Percentiles rank a stretch among this genome's conserved stretches.
These are phyloP conservation scores for Torrubiellomyces zombiae DNA, from an alignment of 2,329 filamentous ascomycete species.

Conservation along the genomic window DNA sequence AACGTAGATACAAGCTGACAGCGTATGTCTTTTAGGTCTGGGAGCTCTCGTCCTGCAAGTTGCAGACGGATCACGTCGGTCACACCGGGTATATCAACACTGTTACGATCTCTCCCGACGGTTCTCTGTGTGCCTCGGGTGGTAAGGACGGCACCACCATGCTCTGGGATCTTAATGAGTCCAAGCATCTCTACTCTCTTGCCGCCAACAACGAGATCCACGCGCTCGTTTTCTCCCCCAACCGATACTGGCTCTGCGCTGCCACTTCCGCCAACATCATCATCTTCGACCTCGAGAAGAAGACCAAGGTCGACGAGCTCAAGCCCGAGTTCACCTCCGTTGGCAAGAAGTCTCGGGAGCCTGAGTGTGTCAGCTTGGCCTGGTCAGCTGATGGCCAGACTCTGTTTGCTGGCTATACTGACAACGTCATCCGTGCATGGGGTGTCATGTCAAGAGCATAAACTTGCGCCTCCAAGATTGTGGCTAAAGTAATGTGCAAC, in stretches of 20 bases:
- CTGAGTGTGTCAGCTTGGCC: slow-evolving; percentile 92
- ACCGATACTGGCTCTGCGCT: slow-evolving; percentile 99
- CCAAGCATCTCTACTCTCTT: slow-evolving; percentile 99
- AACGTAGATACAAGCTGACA: slow-evolving; percentile 3
- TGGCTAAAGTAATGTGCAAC: slow-evolving; percentile 3
- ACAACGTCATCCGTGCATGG: slow-evolving; percentile 98
- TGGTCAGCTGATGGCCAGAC: slow-evolving; percentile 99
- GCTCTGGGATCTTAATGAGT: slow-evolving; percentile 99
- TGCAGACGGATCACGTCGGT: slow-evolving; percentile 99
- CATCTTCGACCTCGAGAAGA: slow-evolving; percentile 99
- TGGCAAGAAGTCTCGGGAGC: slow-evolving; percentile 98
- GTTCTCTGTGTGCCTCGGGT: slow-evolving; percentile 95
- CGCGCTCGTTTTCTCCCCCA: slow-evolving; percentile 98
- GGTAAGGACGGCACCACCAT: slow-evolving; percentile 99
- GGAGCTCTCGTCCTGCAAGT: slow-evolving; percentile 98
- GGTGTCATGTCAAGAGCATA: slow-evolving; percentile 93
- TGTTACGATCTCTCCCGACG: slow-evolving; percentile 98
- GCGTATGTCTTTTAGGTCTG: slow-evolving; percentile 53
- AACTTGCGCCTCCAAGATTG: slow-evolving; percentile 11
- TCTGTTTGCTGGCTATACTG: slow-evolving; percentile 98
- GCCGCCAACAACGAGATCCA: slow-evolving; percentile 99
- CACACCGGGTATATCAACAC: slow-evolving; percentile 99
- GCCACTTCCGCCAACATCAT: slow-evolving; percentile 96
- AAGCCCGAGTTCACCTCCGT: slow-evolving; percentile 96
- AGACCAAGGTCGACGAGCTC: slow-evolving; percentile 99